phyloP scores from a whole-genome alignment of 2,329 filamentous ascomycete genomes.

The Hymenoscyphus linearis region DNA sequence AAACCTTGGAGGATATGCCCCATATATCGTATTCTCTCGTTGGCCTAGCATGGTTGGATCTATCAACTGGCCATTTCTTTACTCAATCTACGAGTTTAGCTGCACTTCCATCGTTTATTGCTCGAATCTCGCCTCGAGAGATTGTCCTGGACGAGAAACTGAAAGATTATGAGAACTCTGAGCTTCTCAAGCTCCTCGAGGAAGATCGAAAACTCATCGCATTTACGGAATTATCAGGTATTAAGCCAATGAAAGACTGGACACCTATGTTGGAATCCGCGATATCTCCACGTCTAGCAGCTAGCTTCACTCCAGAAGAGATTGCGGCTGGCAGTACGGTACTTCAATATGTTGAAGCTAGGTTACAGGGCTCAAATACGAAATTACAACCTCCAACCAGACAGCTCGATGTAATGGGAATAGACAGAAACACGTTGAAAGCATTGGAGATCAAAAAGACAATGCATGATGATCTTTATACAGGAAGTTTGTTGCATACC shows the following conservation, averaged over 20 bases:
- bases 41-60: slow-evolving; percentile 88
- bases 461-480: slow-evolving; percentile 69
- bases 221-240: slow-evolving; percentile 50
- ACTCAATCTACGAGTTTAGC: slow-evolving; percentile 70
- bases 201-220: slow-evolving; percentile 74
- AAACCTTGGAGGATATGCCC: slow-evolving; percentile 12
- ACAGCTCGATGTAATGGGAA: slow-evolving; percentile 76
- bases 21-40: slow-evolving; percentile 39
- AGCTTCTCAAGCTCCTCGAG: slow-evolving; percentile 61
- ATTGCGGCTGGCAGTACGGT: slow-evolving; percentile 71
- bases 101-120: slow-evolving; percentile 72
- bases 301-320: slow-evolving; percentile 62
- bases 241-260: slow-evolving; percentile 52
- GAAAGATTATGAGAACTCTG: slow-evolving; percentile 51
- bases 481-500: slow-evolving; percentile 86
- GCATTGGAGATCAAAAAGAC: slow-evolving; percentile 87
- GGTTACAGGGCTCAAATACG: slow-evolving; percentile 71
- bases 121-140: slow-evolving; percentile 78
- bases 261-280: slow-evolving; percentile 69
- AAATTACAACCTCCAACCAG: slow-evolving; percentile 79
- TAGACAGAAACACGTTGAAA: slow-evolving; percentile 87
- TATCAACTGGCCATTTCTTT: slow-evolving; percentile 92
- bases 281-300: slow-evolving; percentile 47
- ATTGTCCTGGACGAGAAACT: slow-evolving; percentile 69
- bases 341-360: slow-evolving; percentile 77